Evolutionary conservation across 106 monocot species (phyloP), one percentile per base, ranked within the genome.

Genomic region (Triglochin maritima): DNA sequence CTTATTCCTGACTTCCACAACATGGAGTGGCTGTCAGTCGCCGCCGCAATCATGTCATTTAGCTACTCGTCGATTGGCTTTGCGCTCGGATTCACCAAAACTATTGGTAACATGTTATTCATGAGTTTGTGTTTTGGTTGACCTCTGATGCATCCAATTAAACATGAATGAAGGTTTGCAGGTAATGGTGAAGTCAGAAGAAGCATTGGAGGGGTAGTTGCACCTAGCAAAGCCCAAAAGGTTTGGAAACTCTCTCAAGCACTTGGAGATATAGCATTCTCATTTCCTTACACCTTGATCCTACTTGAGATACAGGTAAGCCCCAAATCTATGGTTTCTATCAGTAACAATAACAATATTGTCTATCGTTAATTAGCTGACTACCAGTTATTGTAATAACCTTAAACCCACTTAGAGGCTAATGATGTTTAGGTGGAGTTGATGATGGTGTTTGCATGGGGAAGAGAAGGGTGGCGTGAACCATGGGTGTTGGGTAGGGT

Each of bases 41-140:
- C 87, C 0, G 82, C 94, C 1, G 89, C 94, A 4, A 52, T 63
- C 63, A 94, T 94, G 94, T 94, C 94, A 42, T 94, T 87, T 70
- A 71, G 71, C 63, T 94, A 94, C 62, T 83, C 94, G n/a, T 76
- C 68, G 47, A 81, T 94, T 42, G 94, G 89, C 13, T 74, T 85
- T 42, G 79, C 59, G 4, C 87, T 94, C 29, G 94, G 89, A 41
- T 15, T 90, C 42, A 82, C 90, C 69, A 90, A 94, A 83, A 81
- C 85, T 6, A 89, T 89, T 44, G 86, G 94, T 93, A 77, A 47
- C 3, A n/a, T 49, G 42, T 7, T 43, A 13, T 44, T 63, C 15
- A 8, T 9, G 4, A 7, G 41, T 7, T 6, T 14, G 8, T 44
- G n/a, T 17, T 60, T 17, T 71, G 7, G 46, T 49, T 57, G 42